phyloP scores from a whole-genome alignment of 2,329 filamentous ascomycete genomes.

The Alternaria hordeiaustralica region DNA sequence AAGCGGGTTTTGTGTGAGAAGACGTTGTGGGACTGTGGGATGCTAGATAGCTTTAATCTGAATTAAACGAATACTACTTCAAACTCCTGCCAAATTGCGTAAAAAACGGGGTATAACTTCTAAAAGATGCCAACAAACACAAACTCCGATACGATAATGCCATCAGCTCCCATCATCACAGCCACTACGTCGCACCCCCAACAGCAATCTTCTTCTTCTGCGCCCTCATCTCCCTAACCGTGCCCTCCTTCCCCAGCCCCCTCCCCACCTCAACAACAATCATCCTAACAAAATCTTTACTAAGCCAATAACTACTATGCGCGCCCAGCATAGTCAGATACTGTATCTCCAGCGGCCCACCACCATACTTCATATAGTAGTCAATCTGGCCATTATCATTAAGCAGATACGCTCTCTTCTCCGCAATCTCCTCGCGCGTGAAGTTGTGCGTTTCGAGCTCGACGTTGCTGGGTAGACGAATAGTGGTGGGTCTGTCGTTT shows the following conservation, averaged over 20 bases:
- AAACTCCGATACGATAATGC: neutral
- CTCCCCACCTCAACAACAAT: slow-evolving; percentile 87
- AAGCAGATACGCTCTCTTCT: slow-evolving; percentile 83
- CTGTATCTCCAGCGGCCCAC: slow-evolving; percentile 89
- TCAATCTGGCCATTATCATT: slow-evolving; percentile 98
- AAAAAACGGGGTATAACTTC: slow-evolving; percentile 1
- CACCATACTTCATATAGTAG: slow-evolving; percentile 82
- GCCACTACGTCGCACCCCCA: neutral
- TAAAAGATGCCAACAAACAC: neutral
- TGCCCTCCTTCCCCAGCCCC: slow-evolving; percentile 68
- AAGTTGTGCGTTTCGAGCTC: slow-evolving; percentile 97
- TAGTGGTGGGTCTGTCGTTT: slow-evolving; percentile 31
- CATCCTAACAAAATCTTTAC: slow-evolving; percentile 86
- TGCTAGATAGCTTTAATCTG: neutral
- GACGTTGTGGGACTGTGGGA: too few species aligned
- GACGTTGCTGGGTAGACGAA: slow-evolving; percentile 61
- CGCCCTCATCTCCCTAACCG: slow-evolving; percentile 61
- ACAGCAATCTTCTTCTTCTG: slow-evolving; percentile 55
- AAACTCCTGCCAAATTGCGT: neutral
- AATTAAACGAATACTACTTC: neutral
- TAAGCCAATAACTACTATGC: slow-evolving; percentile 92
- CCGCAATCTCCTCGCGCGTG: slow-evolving; percentile 86
- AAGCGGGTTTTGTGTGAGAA: too few species aligned
- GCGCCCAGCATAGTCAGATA: slow-evolving; percentile 97
- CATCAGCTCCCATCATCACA: neutral